Conservation (phyloP, 1,284 basidiomycete species). For the Cutaneotrichosporon spelunceum region DNA sequence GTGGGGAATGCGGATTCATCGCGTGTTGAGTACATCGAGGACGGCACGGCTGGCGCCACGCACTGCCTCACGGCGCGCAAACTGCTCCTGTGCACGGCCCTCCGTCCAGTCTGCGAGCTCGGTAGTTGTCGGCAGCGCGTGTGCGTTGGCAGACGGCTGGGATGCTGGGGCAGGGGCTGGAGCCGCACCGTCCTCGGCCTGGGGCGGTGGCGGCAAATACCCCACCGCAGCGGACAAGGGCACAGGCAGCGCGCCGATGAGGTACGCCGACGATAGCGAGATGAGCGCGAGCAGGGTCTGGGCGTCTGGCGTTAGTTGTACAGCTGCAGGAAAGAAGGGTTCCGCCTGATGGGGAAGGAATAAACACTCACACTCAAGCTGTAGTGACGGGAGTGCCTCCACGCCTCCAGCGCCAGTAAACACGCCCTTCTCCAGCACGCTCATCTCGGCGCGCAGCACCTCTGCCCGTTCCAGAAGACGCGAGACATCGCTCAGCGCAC, state of each 20-base stretch:
- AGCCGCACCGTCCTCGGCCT: background rate
- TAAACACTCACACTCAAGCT: conserved; percentile 27
- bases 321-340: no score
- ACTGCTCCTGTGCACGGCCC: conserved; percentile 19
- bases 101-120: conserved; percentile 24
- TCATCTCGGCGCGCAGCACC: conserved; percentile 12
- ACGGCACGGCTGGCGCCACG: conserved; percentile 18
- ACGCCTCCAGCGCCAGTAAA: conserved; percentile 8
- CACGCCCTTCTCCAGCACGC: conserved; percentile 5
- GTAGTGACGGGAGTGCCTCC: conserved; percentile 7
- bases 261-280: conserved; percentile 14
- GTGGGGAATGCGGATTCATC: background rate
- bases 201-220: background rate
- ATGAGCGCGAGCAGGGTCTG: conserved; percentile 28
- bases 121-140: background rate
- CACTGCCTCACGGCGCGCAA: conserved; percentile 21
- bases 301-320: conserved; percentile 15
- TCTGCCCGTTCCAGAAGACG: conserved; percentile 23
- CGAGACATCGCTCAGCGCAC: conserved; percentile 15
- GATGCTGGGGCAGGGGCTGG: background rate
- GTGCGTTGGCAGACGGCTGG: background rate
- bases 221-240: conserved; percentile 11
- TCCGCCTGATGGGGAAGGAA: background rate
- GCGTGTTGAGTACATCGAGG: conserved; percentile 17
- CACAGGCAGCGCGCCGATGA: conserved; percentile 26